Evolutionary conservation across 1,139 yeast species (phyloP).

Genomic region (Kodamaea alishanica): DNA sequence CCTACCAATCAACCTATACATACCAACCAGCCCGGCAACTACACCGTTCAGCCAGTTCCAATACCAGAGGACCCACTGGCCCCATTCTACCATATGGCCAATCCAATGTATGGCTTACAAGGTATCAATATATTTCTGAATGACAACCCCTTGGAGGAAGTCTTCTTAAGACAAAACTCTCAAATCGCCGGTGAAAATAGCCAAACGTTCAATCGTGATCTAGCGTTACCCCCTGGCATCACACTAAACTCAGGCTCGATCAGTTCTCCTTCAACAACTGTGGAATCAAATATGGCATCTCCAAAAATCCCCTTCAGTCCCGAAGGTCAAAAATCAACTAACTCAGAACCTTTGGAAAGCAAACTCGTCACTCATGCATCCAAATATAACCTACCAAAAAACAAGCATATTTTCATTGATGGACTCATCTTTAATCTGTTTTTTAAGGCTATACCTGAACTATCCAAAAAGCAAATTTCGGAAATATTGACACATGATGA

Average conservation of each 20-base stretch:
- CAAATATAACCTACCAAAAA: constrained; percentile 22
- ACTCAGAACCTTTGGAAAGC: constrained; percentile 13
- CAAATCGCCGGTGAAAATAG: constrained; percentile 1
- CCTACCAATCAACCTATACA: no score
- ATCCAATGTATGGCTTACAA: constrained; percentile 20
- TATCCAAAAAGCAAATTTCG: constrained; percentile 20
- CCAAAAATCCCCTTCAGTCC: constrained; percentile 22
- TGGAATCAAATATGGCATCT: constrained; percentile 27
- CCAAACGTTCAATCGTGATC: constrained; percentile 2
- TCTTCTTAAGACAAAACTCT: constrained; percentile 19
- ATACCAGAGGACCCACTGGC: constrained; percentile 5
- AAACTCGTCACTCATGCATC: constrained; percentile 18
- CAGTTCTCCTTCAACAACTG: constrained; percentile 36
- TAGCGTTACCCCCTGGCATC: not conserved
- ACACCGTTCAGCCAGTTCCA: constrained; percentile 1
- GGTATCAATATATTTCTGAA: constrained; percentile 37
- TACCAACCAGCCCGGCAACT: constrained; percentile 3
- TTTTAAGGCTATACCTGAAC: constrained; percentile 17
- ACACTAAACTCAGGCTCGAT: constrained; percentile 17
- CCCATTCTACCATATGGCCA: constrained; percentile 3
- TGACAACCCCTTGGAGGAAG: constrained; percentile 41
- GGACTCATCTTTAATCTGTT: constrained; percentile 18
- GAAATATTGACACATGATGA: constrained; percentile 20
- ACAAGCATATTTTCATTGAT: constrained; percentile 31
- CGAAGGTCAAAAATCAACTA: constrained; percentile 8